phyloP scores from a whole-genome alignment of 768 basidiomycete species.

The Fomitopsis serialis region DNA sequence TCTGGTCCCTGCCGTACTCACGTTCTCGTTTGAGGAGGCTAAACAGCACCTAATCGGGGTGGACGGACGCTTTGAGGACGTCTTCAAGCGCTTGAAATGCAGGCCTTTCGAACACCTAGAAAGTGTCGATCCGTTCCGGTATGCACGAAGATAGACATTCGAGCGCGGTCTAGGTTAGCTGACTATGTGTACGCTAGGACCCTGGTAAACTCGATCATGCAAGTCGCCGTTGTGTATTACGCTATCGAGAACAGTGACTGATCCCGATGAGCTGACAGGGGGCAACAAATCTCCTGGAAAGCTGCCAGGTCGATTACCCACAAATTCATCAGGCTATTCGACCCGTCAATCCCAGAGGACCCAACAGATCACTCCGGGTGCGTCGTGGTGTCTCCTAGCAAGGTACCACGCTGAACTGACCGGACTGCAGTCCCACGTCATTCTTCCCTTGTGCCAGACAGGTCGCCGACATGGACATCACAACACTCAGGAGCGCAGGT shows the following conservation, averaged over 20 bases:
- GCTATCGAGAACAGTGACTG: neutral
- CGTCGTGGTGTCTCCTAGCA: too few species aligned
- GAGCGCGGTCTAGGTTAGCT: neutral
- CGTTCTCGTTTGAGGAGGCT: slow-evolving; percentile 75
- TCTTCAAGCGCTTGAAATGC: slow-evolving; percentile 65
- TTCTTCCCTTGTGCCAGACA: slow-evolving; percentile 69
- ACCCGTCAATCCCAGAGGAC: slow-evolving; percentile 69
- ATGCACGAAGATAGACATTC: slow-evolving; percentile 8
- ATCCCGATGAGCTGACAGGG: slow-evolving; percentile 30
- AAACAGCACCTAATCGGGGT: slow-evolving; percentile 61
- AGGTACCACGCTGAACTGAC: neutral
- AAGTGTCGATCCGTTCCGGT: slow-evolving; percentile 81
- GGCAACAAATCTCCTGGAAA: slow-evolving; percentile 81
- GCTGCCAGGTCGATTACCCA: slow-evolving; percentile 83
- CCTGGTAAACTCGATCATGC: slow-evolving; percentile 69
- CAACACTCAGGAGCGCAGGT: slow-evolving; percentile 65
- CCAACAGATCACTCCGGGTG: slow-evolving; percentile 30
- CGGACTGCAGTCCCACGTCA: neutral
- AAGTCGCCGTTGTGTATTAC: neutral
- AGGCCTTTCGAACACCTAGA: slow-evolving; percentile 75
- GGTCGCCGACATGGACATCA: slow-evolving; percentile 55
- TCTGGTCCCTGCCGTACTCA: slow-evolving; percentile 63
- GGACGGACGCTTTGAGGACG: slow-evolving; percentile 64
- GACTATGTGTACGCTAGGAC: slow-evolving; percentile 37
- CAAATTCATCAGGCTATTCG: slow-evolving; percentile 71